Base-by-base conservation (phyloP, 257 asterid genomes). In the Gentiana macrophylla region DNA sequence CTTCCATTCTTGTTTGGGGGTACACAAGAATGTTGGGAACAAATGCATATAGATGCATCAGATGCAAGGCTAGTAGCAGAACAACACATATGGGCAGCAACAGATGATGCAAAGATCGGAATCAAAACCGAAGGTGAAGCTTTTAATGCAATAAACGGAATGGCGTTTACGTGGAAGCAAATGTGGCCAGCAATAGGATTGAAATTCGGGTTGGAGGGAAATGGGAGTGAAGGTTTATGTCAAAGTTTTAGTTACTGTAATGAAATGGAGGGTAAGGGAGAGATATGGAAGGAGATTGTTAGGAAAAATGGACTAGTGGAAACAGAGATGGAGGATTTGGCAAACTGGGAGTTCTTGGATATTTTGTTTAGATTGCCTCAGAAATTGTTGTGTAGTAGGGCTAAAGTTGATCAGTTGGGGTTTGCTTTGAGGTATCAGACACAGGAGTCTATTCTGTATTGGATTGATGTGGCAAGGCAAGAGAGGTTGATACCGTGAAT, bases 11-110 rank as follows among this genome's bases (percentile, higher is more conserved):
- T 83, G 62, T 89, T 85, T 68, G 94, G 95, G 0, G 97, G 97
- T 12, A 72, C 72, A 4, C 74, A 63, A 44, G 67, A 74, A 24
- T 73, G 91, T n/a, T 89, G 97, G 97, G 97, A 85, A 52, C 85
- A 85, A 48, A 79, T 74, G 78, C 72, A 37, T 65, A 49, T 89
- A 0, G 97, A 89, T 34, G 74, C 79, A 45, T 89, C 95, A 1
- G 97, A 89, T 62, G 91, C 89, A 12, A 77, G 94, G 13, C 89
- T 89, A 4, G 91, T 85, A 45, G 94, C 95, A 0, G 94, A 79
- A 35, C 97, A 89, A 50, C 97, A 89, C 60, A 65, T 80, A 35
- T 89, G 93, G 86, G 78, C 79, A 2, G 79, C 94, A 10, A 80
- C 76, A 4, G 62, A 69, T 58, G 48, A 32, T 10, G 15, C n/a